Base-by-base conservation (phyloP, 2,329 filamentous ascomycete species). In the Monilinia laxa region DNA sequence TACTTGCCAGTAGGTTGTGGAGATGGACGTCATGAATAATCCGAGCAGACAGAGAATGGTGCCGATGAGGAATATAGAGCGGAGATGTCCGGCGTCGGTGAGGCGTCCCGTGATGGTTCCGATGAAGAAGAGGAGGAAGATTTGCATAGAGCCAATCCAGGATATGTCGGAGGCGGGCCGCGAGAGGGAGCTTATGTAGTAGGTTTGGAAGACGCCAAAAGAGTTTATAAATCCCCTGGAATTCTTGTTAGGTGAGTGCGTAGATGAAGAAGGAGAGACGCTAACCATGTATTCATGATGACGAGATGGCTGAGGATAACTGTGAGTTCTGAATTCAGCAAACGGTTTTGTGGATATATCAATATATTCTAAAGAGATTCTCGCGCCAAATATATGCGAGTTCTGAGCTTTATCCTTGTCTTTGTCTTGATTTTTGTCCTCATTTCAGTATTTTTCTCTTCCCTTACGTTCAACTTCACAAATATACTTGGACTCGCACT, bases 111-210 rank as follows among this genome's bases (percentile, higher is more conserved):
- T 75, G 42, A 81, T 74, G 11, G 76, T 78, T 5, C 79, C 78
- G 7, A 80, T 69, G 57, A 80, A 78, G 69, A 80, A 80, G 18
- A 81, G 72, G 18, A 80, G 71, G 68, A 79, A 81, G 47, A 79
- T 71, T 68, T 81, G 79, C 18, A 80, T 71, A n/a, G 75, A 75
- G n/a, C 80, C 80, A n/a, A 82, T 76, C 81, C 80, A 82, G 25
- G 80, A 80, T 38, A 82, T 78, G 38, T 76, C 73, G 1, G 77
- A 78, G 1, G 78, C 74, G 1, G 76, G 69, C 3, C 72, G 71
- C 0, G 72, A 47, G 10, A 81, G 73, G 0, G 72, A 64, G 6
- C 72, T 72, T 3, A 76, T 73, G 68, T 82, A 82, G 71, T 81
- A 80, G 18, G 75, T 73, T 73, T 82, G 80, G 68, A 81, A 82